Base-by-base conservation (phyloP, 202 grass and related monocot species). In the Miscanthus sacchariflorus region DNA sequence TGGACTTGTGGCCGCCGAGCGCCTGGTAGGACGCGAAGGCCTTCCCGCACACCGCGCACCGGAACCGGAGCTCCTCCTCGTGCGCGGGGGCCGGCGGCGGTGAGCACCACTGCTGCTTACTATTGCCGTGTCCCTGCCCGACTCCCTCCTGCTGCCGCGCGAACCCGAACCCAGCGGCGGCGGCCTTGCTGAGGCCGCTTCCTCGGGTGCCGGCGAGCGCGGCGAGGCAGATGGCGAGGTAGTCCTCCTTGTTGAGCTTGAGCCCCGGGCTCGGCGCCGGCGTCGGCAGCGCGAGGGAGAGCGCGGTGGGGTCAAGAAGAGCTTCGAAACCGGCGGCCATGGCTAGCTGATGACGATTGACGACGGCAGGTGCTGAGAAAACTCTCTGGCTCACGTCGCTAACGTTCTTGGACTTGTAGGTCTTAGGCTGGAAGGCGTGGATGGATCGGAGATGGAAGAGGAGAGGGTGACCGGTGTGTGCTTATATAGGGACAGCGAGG, bases 1-100 rank as follows among this genome's bases (percentile, higher is more conserved):
- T 99, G 28, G 97, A 95, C 77, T 99, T 99, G 93, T 99, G 97
- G 14, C 97, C 97, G 7, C 97, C 97, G 11, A 99, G 94, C 12
- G 94, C 97, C 80, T 99, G 97, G 88, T 97, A 97, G 3, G 97
- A 95, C n/a, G 81, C 73, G 77, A 99, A 99, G 3, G 88, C 78
- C 86, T 99, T 99, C 9, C 94, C 91, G 68, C 97, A 99, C 35
- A 97, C 83, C 4, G 90, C 80, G 90, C 97, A 99, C 59, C 82
- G 90, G 88, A 96, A 95, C 12, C 84, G 77, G 7, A 87, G 88
- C 66, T 98, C 85, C 70, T 92, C 54, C 64, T 14, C 70, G n/a
- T 73, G 49, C 18, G 19, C 71, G 0, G 36, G 3, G 54, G 64
- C 67, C 0, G 36, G 81, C 21, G 1, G 14, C 36, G 50, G 77